Evolutionary conservation across 345 rosid genomes (phyloP), one percentile per base, ranked within the genome.

Genomic region (Anacardium occidentale): DNA sequence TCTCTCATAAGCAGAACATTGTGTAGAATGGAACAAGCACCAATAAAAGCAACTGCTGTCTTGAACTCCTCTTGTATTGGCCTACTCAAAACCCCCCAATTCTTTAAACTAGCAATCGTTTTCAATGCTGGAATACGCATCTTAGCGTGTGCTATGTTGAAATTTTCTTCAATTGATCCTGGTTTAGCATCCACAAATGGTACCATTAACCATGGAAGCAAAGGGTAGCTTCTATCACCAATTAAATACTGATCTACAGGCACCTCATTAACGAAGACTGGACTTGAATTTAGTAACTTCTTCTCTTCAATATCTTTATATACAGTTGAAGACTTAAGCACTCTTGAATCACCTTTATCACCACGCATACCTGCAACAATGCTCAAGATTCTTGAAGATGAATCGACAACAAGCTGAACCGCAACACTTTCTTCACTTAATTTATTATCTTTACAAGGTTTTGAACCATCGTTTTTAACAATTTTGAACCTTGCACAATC

Each of bases 141-240:
- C 50, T 37, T 62, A 37, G 72, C 61, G 48, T 56, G 83, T 0
- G 78, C 85, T 20, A 18, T 52, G 32, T 87, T 89, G 85, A 85
- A 87, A 47, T 64, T 66, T 57, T 77, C 85, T 62, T 87, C 81
- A 26, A 37, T 7, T 26, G 90, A 77, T 32, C 81, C 85, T 0
- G 81, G 78, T 17, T 45, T 61, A 7, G 57, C 74, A 64, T 77
- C 80, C 47, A 50, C 67, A 72, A 81, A 83, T 22, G 94, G 94
- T 13, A 87, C 86, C 81, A 89, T 84, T 48, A 89, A 61, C 91
- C 94, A 87, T 18, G 88, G 94, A 77, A 87, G 89, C 77, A 85
- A 75, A 72, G 90, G 94, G 58, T 85, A 89, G 17, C 70, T 81
- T 68, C 65, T 74, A 70, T 76, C 81, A 22, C 89, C 94, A 74